These are phyloP conservation scores for Chrysanthemum lavandulifolium DNA, from an alignment of 129 eudicot genomes.

Conservation along the genomic window DNA sequence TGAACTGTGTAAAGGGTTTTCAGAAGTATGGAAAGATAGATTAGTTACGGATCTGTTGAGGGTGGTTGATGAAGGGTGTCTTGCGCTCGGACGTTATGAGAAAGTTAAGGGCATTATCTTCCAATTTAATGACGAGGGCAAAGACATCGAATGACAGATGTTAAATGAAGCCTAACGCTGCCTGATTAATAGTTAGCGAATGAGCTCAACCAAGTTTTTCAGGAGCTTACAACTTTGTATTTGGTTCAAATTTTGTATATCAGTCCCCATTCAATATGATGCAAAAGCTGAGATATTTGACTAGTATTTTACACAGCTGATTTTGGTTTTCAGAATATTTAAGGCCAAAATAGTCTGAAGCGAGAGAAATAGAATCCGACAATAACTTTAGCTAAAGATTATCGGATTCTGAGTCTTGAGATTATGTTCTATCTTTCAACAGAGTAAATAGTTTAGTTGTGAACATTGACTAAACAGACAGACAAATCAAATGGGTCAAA, in stretches of 20 bases:
- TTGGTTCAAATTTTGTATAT: not conserved
- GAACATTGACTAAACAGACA: no score
- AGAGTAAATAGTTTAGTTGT: no score
- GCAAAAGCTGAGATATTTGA: not conserved
- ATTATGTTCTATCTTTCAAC: no score
- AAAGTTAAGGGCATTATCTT: slow-evolving; percentile 21
- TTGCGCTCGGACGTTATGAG: slow-evolving; percentile 35
- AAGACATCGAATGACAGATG: slow-evolving; percentile 15
- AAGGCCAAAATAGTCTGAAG: not conserved
- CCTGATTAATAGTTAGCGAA: no score
- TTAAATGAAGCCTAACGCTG: not conserved
- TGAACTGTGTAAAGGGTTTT: slow-evolving; percentile 52
- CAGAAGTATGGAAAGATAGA: slow-evolving; percentile 48
- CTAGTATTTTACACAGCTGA: not conserved
- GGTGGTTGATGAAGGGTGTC: slow-evolving; percentile 48
- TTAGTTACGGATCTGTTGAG: slow-evolving; percentile 40
- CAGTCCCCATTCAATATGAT: not conserved
- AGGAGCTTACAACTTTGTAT: not conserved
- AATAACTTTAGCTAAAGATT: not conserved
- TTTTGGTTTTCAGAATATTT: not conserved
- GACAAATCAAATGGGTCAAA: no score
- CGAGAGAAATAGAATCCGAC: not conserved
- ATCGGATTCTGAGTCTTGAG: not conserved
- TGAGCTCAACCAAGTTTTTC: no score
- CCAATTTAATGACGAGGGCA: slow-evolving; percentile 11